Evolutionary conservation across 2,329 filamentous ascomycete genomes (phyloP).

Genomic region (Tolypocladium ophioglossoides): DNA sequence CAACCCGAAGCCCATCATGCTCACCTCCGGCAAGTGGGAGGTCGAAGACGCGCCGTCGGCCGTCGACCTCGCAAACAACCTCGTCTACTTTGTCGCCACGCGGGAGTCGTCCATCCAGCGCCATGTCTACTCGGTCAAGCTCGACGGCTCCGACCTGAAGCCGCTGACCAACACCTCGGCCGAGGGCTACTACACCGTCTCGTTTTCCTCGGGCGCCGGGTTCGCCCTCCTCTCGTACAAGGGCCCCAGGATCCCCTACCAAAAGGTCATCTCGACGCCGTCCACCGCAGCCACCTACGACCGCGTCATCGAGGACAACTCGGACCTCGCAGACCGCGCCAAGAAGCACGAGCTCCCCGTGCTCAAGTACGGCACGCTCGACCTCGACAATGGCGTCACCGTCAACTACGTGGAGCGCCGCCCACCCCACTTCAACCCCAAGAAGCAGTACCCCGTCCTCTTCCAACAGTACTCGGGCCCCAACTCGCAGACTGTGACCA

Average conservation of each 20-base stretch:
- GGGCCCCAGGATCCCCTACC: constrained; percentile 80
- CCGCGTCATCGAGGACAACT: constrained; percentile 69
- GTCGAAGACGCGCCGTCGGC: constrained; percentile 77
- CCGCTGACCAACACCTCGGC: constrained; percentile 63
- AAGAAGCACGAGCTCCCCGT: constrained; percentile 73
- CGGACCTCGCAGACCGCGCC: constrained; percentile 55
- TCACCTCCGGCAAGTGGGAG: constrained; percentile 88
- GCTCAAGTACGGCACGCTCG: constrained; percentile 71
- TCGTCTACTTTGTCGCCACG: constrained; percentile 85
- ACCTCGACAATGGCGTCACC: constrained; percentile 64
- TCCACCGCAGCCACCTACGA: constrained; percentile 54
- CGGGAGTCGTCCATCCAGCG: constrained; percentile 82
- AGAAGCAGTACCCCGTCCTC: constrained; percentile 82
- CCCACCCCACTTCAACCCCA: constrained; percentile 76
- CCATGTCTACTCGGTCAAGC: constrained; percentile 80
- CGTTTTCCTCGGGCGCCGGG: constrained; percentile 73
- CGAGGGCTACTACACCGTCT: constrained; percentile 70
- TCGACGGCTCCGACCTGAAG: constrained; percentile 65
- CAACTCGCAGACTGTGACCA: constrained; percentile 79
- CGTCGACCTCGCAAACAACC: constrained; percentile 71
- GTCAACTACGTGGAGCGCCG: constrained; percentile 70
- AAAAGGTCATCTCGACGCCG: constrained; percentile 79
- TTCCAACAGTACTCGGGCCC: constrained; percentile 94
- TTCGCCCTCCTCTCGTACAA: constrained; percentile 78
- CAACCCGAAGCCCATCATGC: constrained; percentile 67